Evolutionary conservation across 2,329 filamentous ascomycete species (phyloP), one percentile per base, ranked within the genome.

Genomic region (Colletotrichum abscissum): DNA sequence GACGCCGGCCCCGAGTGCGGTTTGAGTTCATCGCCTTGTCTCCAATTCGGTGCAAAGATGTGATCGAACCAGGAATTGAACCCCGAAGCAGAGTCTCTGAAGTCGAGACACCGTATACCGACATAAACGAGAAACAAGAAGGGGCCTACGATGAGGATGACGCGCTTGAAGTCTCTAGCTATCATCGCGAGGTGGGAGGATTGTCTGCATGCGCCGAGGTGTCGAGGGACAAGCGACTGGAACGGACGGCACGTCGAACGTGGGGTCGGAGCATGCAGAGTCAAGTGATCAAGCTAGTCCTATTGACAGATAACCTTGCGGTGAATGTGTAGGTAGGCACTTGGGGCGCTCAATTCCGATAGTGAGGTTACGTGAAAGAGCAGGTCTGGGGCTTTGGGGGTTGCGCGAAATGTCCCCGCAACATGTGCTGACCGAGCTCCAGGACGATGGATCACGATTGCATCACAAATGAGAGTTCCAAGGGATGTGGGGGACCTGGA

Each of bases 51-150:
- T 12, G 70, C 67, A 33, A 73, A 73, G 9, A 73, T 49, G 14
- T 57, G 67, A 19, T 73, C 60, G 46, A 70, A 73, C 70, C 56
- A 73, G n/a, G 42, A 19, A 19, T 65, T 26, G 19, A 62, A 26
- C 0, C 46, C 56, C 4, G 70, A 38, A 1, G 52, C 19, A 5
- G 70, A 66, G 56, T 66, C 33, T 4, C 60, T 56, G 5, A 49
- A 30, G 22, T 65, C 60, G 33, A 73, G 60, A 5, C 33, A 66
- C 11, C 67, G 46, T 4, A 80, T 55, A 11, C 69, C 77, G 59
- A 82, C 68, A 22, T 80, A 76, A n/a, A 81, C 24, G n/a, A 84
- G 62, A 1, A 81, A 57, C 14, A 81, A n/a, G 0, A 80, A 42
- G 4, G 80, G 80, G 16, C 77, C 78, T 4, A 81, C 28, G 7